Evolutionary conservation across 495 filamentous ascomycete genomes (phyloP), one percentile per base, ranked within the genome.

Genomic region (Penicillium waksmanii): DNA sequence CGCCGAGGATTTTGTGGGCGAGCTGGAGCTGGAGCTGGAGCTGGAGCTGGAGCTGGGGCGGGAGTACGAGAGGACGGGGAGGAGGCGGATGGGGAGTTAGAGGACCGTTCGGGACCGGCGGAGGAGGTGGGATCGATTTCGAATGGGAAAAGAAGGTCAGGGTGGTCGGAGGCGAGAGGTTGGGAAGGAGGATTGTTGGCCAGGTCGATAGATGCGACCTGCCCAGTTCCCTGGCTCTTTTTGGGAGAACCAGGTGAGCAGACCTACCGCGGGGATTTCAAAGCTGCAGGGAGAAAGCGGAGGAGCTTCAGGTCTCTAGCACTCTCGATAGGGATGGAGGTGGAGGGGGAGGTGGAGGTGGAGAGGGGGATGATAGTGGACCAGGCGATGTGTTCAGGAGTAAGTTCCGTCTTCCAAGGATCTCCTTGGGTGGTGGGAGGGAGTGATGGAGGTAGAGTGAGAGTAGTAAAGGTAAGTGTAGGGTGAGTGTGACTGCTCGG

Each of bases 131-230:
- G 44, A 38, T 67, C 43, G 31, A 66, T 46, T 11, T 74, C 66
- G 62, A 63, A 56, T 63, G 76, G 71, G 62, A 68, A 70, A 81
- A 74, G 72, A 70, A 70, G 65, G 58, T 73, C 57, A 74, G 85
- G 84, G 78, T 78, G 69, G 83, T 84, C 85, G 85, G 85, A 70
- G 74, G 80, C 69, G 83, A 78, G 81, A 78, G 84, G 73, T 63
- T 73, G 73, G 55, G 73, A 69, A 63, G 78, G 65, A 65, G 62
- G 68, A 76, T 84, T 76, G 81, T 84, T 74, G 76, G 85, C 86
- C 86, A 89, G 86, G 80, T 84, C 86, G 85, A 82, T 77, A 54
- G 66, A 66, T 55, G 67, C 70, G 79, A 75, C 73, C 68, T 76
- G 75, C 82, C 75, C 77, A 74, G 66, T 69, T 61, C 62, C 70